Evolutionary conservation across 495 filamentous ascomycete genomes (phyloP).

Genomic region (Xylaria grammica): DNA sequence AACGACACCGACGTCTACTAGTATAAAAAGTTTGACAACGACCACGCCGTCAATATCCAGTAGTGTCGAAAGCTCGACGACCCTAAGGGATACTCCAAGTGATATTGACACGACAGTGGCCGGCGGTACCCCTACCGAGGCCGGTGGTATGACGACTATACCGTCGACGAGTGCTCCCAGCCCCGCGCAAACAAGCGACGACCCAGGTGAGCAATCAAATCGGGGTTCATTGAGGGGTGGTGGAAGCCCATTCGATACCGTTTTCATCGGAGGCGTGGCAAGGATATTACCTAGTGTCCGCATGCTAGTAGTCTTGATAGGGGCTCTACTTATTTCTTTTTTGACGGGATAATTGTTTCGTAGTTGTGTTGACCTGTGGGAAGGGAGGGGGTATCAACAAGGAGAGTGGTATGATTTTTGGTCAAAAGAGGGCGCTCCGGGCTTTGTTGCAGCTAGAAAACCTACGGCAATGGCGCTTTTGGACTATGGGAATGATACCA

Average conservation of each 20-base stretch:
- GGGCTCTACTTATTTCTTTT: constrained; percentile 2
- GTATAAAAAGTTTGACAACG: constrained; percentile 6
- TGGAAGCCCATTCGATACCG: constrained; percentile 20
- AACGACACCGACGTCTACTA: constrained; percentile 2
- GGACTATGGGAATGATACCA: constrained; percentile 25
- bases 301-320: not conserved
- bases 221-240: constrained; percentile 19
- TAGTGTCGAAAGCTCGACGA: constrained; percentile 11
- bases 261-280: not conserved
- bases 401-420: constrained; percentile 1
- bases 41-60: not conserved
- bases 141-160: not conserved
- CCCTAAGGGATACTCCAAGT: not conserved
- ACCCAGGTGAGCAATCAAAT: not conserved
- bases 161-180: not conserved
- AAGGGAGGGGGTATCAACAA: not conserved
- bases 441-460: not conserved
- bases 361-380: not conserved
- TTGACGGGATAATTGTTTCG: constrained; percentile 5
- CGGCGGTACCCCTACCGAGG: not conserved
- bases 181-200: not conserved
- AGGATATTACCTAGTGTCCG: not conserved
- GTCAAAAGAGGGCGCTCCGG: not conserved
- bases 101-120: constrained; percentile 7
- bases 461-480: constrained; percentile 21